phyloP scores from a whole-genome alignment of 2,329 filamentous ascomycete species.

The Fusarium graminum region DNA sequence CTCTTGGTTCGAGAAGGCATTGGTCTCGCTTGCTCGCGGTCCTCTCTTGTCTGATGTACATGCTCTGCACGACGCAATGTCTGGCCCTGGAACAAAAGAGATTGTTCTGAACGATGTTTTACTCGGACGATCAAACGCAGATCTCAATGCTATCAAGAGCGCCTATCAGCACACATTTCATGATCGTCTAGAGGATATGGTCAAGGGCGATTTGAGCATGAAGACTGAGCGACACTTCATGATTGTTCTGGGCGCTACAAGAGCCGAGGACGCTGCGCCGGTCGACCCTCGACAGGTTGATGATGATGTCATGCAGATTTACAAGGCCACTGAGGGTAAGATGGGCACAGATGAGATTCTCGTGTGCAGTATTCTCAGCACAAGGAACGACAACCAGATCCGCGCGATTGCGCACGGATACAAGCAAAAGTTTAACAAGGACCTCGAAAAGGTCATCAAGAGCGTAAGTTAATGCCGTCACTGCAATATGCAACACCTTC shows the following conservation, averaged over 20 bases:
- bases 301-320: conserved; percentile 80
- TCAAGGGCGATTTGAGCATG: conserved; percentile 83
- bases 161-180: conserved; percentile 78
- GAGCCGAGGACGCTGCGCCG: conserved; percentile 82
- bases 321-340: conserved; percentile 80
- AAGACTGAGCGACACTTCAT: conserved; percentile 90
- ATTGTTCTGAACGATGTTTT: conserved; percentile 87
- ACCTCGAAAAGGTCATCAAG: conserved; percentile 79
- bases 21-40: conserved; percentile 81
- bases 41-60: conserved; percentile 83
- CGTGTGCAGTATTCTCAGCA: conserved; percentile 82
- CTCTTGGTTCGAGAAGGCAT: conserved; percentile 78
- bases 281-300: conserved; percentile 80
- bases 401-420: conserved; percentile 84
- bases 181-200: conserved; percentile 75
- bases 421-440: conserved; percentile 75
- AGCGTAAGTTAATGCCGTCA: conserved; percentile 61
- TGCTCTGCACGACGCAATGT: conserved; percentile 77
- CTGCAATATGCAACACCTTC: neutral
- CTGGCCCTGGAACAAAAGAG: conserved; percentile 89
- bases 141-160: conserved; percentile 86
- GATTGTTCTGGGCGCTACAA: conserved; percentile 80
- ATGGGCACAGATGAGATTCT: conserved; percentile 79
- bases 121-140: conserved; percentile 85
- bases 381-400: conserved; percentile 84